Evolutionary conservation across 306 rosid species (phyloP).

Genomic region (Fragaria iinumae): DNA sequence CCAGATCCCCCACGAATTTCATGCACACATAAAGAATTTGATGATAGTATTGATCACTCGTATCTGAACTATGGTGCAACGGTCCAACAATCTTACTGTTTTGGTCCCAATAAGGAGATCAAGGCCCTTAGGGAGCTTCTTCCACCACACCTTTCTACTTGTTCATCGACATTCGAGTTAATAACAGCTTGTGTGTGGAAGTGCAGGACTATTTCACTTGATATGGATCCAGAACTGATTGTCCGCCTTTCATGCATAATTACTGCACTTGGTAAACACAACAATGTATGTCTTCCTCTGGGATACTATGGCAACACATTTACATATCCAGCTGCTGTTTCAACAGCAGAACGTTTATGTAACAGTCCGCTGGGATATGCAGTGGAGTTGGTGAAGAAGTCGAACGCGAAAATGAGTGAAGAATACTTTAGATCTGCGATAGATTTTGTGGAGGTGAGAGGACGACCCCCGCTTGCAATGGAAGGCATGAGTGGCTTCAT

Average conservation of each 20-base stretch:
- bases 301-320: constrained; percentile 34
- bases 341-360: no score
- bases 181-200: constrained; percentile 36
- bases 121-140: constrained; percentile 12
- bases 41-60: constrained; percentile 6
- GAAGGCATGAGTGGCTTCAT: neutral
- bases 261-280: constrained; percentile 8
- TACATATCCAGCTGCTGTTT: neutral
- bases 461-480: constrained; percentile 13
- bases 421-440: constrained; percentile 46
- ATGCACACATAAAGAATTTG: constrained; percentile 15
- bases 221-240: constrained; percentile 4
- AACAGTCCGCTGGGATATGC: no score
- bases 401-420: constrained; percentile 12
- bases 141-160: constrained; percentile 17
- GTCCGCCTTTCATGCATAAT: constrained; percentile 17
- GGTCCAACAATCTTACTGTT: constrained; percentile 19
- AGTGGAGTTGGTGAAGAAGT: constrained; percentile 22
- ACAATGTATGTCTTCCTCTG: neutral
- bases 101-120: constrained; percentile 12
- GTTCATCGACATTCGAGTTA: constrained; percentile 26
- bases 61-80: neutral
- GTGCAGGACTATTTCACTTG: constrained; percentile 25
- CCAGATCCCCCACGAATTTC: constrained; percentile 27
- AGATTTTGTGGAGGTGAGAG: constrained; percentile 32